Percentiles rank a stretch among this genome's conserved stretches.
These are phyloP conservation scores for Penicillium roqueforti DNA, from an alignment of 495 filamentous ascomycete species.

Conservation along the genomic window DNA sequence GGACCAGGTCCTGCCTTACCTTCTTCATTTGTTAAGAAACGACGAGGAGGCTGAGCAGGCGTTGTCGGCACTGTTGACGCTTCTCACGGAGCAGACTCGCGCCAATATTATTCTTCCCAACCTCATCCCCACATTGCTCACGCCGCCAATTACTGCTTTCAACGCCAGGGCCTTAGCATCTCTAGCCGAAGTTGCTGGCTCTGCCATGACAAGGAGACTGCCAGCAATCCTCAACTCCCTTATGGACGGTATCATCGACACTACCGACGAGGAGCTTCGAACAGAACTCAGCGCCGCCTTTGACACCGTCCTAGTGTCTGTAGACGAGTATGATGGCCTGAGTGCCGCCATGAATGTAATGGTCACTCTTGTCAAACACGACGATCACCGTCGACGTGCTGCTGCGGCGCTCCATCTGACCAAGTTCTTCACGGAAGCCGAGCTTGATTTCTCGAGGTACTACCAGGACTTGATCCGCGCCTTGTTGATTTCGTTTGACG, in stretches of 20 bases:
- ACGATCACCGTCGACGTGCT: conserved; percentile 80
- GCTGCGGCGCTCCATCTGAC: conserved; percentile 75
- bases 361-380: conserved; percentile 79
- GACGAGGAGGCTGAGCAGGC: conserved; percentile 89
- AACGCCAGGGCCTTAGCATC: conserved; percentile 92
- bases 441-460: conserved; percentile 89
- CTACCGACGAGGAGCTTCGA: conserved; percentile 70
- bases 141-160: conserved; percentile 87
- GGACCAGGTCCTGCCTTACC: conserved; percentile 89
- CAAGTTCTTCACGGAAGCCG: conserved; percentile 78
- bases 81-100: conserved; percentile 87
- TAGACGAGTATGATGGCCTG: conserved; percentile 93
- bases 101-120: conserved; percentile 96
- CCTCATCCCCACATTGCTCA: conserved; percentile 86
- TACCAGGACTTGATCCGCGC: conserved; percentile 89
- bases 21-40: conserved; percentile 78
- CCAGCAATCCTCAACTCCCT: conserved; percentile 86
- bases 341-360: conserved; percentile 94
- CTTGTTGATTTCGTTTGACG: conserved; percentile 86
- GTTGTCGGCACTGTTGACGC: conserved; percentile 81
- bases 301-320: conserved; percentile 81
- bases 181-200: conserved; percentile 80
- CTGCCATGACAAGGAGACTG: conserved; percentile 82
- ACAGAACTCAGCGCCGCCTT: conserved; percentile 74
- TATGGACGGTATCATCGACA: conserved; percentile 83